These are phyloP conservation scores for Coffea humblotiana DNA, from an alignment of 305 asterid genomes.

Conservation along the genomic window DNA sequence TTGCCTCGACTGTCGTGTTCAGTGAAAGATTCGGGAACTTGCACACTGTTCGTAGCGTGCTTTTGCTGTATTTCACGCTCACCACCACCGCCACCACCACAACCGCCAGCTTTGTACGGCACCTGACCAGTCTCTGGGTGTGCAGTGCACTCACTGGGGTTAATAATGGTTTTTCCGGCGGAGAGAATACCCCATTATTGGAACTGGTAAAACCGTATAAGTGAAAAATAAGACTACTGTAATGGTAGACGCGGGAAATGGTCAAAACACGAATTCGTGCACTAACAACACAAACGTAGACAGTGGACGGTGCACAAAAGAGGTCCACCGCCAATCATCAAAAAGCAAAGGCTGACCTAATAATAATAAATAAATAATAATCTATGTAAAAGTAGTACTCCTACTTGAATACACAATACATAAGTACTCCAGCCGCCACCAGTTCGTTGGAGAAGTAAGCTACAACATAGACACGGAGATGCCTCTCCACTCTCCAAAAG, in stretches of 20 bases:
- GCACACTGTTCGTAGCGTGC: neutral
- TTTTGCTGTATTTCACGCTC: neutral
- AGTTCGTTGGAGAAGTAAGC: neutral
- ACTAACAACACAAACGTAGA: too few species aligned
- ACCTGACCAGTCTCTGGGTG: neutral
- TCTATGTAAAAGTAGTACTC: too few species aligned
- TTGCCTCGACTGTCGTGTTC: constrained; percentile 11
- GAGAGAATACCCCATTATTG: too few species aligned
- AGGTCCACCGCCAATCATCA: neutral
- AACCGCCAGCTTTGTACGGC: neutral
- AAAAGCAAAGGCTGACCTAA: constrained; percentile 11
- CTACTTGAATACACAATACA: too few species aligned
- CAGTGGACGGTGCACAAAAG: too few species aligned
- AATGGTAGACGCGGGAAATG: too few species aligned
- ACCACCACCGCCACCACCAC: neutral
- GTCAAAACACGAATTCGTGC: too few species aligned
- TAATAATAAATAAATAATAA: neutral
- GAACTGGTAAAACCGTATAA: too few species aligned
- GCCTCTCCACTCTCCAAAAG: neutral
- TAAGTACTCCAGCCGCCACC: neutral
- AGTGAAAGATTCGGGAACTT: constrained; percentile 7
- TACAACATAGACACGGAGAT: neutral
- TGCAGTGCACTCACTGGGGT: neutral
- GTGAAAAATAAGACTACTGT: too few species aligned
- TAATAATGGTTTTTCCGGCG: neutral